These are phyloP conservation scores for Hymenoscyphus infarciens DNA, from an alignment of 2,329 filamentous ascomycete genomes.

Conservation along the genomic window DNA sequence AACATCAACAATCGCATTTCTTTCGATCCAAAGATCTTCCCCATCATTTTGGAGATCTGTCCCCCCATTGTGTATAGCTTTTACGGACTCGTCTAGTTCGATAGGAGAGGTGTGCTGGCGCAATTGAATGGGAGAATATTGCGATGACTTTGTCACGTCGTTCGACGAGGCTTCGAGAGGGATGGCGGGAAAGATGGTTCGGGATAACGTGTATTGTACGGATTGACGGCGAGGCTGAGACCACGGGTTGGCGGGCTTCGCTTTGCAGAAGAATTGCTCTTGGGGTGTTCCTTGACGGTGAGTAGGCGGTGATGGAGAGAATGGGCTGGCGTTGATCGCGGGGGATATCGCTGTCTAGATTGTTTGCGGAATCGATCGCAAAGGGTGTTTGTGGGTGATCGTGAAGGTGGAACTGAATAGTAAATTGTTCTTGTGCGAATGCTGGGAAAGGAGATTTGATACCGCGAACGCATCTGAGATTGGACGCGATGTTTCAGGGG, in stretches of 20 bases:
- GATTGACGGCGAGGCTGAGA: conserved; percentile 6
- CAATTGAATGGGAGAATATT: not conserved
- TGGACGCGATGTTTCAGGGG: conserved; percentile 5
- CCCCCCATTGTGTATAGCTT: conserved; percentile 71
- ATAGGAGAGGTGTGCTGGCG: not conserved
- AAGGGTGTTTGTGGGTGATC: not conserved
- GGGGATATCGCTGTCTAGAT: not conserved
- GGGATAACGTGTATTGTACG: not conserved
- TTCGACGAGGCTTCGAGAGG: not conserved
- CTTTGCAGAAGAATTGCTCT: conserved; percentile 2
- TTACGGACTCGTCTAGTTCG: not conserved
- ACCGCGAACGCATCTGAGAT: not conserved
- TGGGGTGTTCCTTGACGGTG: conserved; percentile 1
- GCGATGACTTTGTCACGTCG: not conserved
- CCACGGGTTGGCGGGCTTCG: not conserved
- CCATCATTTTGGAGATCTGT: conserved; percentile 93
- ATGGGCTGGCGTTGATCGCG: not conserved
- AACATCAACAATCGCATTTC: conserved; percentile 99
- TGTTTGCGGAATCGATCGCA: not conserved
- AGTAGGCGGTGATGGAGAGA: not conserved
- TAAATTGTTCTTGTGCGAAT: not conserved
- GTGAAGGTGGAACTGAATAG: not conserved
- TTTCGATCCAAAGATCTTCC: conserved; percentile 98
- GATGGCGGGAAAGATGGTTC: not conserved
- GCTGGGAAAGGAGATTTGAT: conserved; percentile 2